These are phyloP conservation scores for Thraustochytrium sp. DNA, from an alignment of 352 stramenopile species.

Conservation along the genomic window DNA sequence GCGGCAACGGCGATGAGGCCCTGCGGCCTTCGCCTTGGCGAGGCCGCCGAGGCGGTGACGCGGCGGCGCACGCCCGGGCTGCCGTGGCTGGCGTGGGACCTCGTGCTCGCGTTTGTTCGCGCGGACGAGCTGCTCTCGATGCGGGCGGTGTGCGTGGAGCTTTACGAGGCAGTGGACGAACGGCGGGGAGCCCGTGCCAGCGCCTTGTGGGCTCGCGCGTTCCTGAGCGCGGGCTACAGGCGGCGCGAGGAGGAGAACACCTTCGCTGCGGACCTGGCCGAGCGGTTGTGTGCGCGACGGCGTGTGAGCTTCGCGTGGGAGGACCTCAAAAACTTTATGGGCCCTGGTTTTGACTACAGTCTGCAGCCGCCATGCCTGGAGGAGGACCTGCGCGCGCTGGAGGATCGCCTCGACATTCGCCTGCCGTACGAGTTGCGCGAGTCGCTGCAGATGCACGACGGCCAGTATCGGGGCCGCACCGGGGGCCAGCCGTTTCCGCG, in stretches of 20 bases:
- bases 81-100: constrained; percentile 1
- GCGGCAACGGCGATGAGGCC: no score
- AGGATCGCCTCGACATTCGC: background rate
- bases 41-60: no score
- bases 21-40: no score
- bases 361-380: background rate
- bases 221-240: background rate
- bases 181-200: background rate
- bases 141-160: background rate
- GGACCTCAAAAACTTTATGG: background rate
- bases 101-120: background rate
- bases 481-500: background rate
- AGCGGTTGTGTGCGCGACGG: background rate
- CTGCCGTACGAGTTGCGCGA: background rate
- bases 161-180: background rate
- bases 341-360: background rate
- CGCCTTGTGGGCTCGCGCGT: background rate
- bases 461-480: background rate
- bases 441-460: background rate
- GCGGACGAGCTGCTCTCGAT: background rate
- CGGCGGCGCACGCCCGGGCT: no score
- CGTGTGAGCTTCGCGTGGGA: background rate
- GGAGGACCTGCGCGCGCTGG: background rate
- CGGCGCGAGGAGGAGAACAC: background rate
- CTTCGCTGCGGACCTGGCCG: background rate